Evolutionary conservation across 192 early-diverging fungal genomes (phyloP).

Genomic region (Coemansia sp.): DNA sequence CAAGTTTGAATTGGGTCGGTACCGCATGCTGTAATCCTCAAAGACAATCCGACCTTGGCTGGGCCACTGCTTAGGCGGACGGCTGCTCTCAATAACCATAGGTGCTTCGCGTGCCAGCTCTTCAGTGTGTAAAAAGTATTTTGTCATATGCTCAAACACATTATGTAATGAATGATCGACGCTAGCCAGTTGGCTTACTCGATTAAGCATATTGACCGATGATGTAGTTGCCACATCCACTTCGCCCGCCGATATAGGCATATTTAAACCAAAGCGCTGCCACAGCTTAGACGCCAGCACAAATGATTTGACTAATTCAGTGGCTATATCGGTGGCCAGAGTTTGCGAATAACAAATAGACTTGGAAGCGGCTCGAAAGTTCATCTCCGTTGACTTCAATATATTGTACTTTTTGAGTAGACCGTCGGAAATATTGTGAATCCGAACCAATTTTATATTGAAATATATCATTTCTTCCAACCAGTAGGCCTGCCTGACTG

Average conservation of each 20-base stretch:
- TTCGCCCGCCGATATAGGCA: slow-evolving; percentile 1
- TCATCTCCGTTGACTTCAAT: not conserved
- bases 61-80: slow-evolving; percentile 62
- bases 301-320: not conserved
- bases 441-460: not conserved
- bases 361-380: not conserved
- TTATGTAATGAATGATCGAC: not conserved
- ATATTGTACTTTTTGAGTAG: not conserved
- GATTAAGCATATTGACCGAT: not conserved
- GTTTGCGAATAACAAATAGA: not conserved
- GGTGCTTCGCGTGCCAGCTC: slow-evolving; percentile 54
- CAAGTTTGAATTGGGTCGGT: not conserved
- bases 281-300: slow-evolving; percentile 8
- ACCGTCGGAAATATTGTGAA: not conserved
- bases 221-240: slow-evolving; percentile 5
- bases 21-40: slow-evolving; percentile 23
- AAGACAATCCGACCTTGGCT: slow-evolving; percentile 62
- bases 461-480: not conserved
- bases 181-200: not conserved
- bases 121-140: not conserved
- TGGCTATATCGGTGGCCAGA: not conserved
- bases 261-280: not conserved
- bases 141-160: not conserved
- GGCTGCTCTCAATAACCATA: slow-evolving; percentile 53
- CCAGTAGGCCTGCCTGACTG: not conserved